Base-by-base conservation (phyloP, 1,284 basidiomycete genomes). In the Ceratobasidium sp. region DNA sequence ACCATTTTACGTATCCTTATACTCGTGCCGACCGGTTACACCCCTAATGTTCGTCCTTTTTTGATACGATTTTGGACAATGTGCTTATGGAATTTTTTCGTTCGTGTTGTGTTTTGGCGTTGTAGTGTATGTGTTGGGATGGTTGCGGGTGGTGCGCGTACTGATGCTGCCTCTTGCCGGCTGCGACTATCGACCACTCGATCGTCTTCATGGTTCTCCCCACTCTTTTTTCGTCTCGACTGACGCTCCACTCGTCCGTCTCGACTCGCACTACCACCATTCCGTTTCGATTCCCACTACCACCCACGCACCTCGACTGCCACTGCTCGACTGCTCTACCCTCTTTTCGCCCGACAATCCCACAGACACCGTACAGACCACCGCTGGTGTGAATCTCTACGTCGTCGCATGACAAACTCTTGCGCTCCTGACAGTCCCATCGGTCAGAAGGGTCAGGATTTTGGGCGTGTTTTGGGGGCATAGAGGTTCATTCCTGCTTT, bases 351-450 rank as follows among this genome's bases (percentile, higher is more conserved):
- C 53, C 53, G n/a, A 54, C 53, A 19, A 13, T 6, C 19, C 19
- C 7, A 54, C 53, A 54, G 53, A 54, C 53, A 13, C 53, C 53
- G 53, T 27, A 54, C 53, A 54, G 53, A 54, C 53, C 53, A 49
- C 53, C 53, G 53, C 53, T 54, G 53, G 53, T 54, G 53, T 54
- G 53, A 54, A 54, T 54, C 53, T 54, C 53, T 54, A 29, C 53
- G 53, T 54, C 53, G 53, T 54, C 53, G 53, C 24, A 54, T 54
- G 24, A 54, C 53, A 54, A 54, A 19, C 6, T 41, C 39, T 24
- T 54, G 22, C 7, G 24, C 53, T 54, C 53, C 53, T 54, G 53
- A 29, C 53, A n/a, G 24, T 54, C 53, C 48, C 24, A 22, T 27
- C 5, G 24, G 53, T 54, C 53, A 54, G 24, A 22, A 13, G 53